Conservation (phyloP, 2,329 filamentous ascomycete genomes). For the Torrubiellomyces zombiae region DNA sequence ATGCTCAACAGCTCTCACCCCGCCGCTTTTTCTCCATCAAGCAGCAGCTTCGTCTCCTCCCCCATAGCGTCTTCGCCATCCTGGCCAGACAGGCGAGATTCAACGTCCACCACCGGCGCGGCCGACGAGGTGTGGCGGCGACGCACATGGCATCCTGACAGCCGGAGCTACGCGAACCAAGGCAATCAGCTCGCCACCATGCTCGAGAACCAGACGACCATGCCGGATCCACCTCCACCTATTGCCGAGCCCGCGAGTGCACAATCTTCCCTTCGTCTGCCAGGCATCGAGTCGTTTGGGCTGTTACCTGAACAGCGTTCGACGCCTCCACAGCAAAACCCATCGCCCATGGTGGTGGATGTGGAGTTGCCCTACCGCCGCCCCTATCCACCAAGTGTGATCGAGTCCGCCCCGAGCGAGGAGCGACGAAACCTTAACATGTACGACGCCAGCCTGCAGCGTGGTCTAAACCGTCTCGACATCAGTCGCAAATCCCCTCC, state of each 20-base stretch:
- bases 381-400: constrained; percentile 10
- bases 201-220: constrained; percentile 53
- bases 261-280: constrained; percentile 51
- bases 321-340: constrained; percentile 45
- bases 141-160: constrained; percentile 82
- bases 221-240: constrained; percentile 34
- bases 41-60: constrained; percentile 42
- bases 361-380: constrained; percentile 22
- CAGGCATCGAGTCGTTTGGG: constrained; percentile 86
- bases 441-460: constrained; percentile 51
- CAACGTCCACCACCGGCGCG: constrained; percentile 37
- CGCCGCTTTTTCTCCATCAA: constrained; percentile 36
- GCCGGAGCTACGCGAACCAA: constrained; percentile 43
- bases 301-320: constrained; percentile 47
- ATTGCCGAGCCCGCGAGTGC: constrained; percentile 27
- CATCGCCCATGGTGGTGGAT: constrained; percentile 69
- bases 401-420: constrained; percentile 19
- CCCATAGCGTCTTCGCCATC: constrained; percentile 49
- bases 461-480: constrained; percentile 49
- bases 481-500: constrained; percentile 37
- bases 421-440: constrained; percentile 35
- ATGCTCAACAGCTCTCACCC: constrained; percentile 37
- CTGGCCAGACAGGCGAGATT: constrained; percentile 46
- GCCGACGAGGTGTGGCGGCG: constrained; percentile 65
- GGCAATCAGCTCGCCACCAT: constrained; percentile 59